Evolutionary conservation across 1,284 basidiomycete species (phyloP).

Genomic region (Omphalotus olearius): DNA sequence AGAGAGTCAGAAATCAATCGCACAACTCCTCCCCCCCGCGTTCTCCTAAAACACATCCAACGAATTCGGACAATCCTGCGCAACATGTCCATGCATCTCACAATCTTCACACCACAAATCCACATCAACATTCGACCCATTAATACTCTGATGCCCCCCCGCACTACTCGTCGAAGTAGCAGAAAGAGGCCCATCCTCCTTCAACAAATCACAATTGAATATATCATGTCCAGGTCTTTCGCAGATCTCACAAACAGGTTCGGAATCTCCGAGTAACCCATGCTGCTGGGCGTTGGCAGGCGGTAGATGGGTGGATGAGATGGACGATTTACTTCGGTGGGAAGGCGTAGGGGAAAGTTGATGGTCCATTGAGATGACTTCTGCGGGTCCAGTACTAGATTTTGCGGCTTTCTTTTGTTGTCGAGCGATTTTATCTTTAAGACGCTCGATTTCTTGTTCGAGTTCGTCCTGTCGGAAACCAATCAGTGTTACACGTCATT

Average conservation of each 20-base stretch:
- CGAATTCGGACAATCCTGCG: conserved; percentile 74
- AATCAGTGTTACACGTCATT: conserved; percentile 6
- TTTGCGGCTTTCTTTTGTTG: conserved; percentile 56
- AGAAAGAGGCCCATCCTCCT: conserved; percentile 28
- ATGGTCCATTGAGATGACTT: conserved; percentile 10
- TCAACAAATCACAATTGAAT: conserved; percentile 67
- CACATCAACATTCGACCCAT: conserved; percentile 22
- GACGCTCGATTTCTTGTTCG: conserved; percentile 76
- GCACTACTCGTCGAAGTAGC: neutral
- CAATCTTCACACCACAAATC: conserved; percentile 73
- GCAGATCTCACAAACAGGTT: conserved; percentile 76
- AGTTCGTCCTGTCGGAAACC: conserved; percentile 69
- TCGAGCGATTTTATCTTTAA: conserved; percentile 65
- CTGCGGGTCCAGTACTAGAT: conserved; percentile 36
- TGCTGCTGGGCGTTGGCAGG: conserved; percentile 7
- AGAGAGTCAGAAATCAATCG: too few species aligned
- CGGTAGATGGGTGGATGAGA: conserved; percentile 22
- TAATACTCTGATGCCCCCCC: conserved; percentile 9
- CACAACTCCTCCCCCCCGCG: too few species aligned
- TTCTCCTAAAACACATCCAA: conserved; percentile 67
- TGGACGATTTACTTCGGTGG: neutral
- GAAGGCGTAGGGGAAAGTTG: neutral
- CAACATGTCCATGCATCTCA: conserved; percentile 66
- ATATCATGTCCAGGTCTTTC: conserved; percentile 80
- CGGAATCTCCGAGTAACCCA: conserved; percentile 23